These are phyloP conservation scores for Tuber aestivum DNA, from an alignment of 495 filamentous ascomycete species.

Conservation along the genomic window DNA sequence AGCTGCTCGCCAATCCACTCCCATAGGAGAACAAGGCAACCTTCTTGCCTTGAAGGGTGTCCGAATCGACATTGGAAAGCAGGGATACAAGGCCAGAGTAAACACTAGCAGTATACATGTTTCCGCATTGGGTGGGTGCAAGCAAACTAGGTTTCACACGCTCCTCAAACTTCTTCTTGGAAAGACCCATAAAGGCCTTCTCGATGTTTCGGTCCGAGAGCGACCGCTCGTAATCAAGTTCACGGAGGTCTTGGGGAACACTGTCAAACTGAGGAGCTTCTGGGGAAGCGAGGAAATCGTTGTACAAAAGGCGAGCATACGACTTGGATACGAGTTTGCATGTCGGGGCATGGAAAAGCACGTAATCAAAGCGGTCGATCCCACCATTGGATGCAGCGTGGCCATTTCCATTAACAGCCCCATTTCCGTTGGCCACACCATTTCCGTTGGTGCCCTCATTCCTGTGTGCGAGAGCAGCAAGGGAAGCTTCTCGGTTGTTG, in stretches of 20 bases:
- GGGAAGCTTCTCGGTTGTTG: conserved; percentile 68
- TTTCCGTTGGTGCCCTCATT: conserved; percentile 54
- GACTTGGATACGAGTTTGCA: conserved; percentile 98
- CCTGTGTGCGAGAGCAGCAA: conserved; percentile 45
- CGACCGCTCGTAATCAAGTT: conserved; percentile 78
- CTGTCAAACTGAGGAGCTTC: conserved; percentile 71
- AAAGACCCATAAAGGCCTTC: conserved; percentile 91
- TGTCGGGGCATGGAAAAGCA: conserved; percentile 91
- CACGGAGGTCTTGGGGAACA: conserved; percentile 76
- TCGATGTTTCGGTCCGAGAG: conserved; percentile 88
- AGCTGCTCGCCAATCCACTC: conserved; percentile 78
- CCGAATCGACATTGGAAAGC: conserved; percentile 64
- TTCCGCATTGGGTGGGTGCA: conserved; percentile 90
- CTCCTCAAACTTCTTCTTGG: conserved; percentile 91
- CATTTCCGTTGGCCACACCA: conserved; percentile 49
- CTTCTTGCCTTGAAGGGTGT: conserved; percentile 71
- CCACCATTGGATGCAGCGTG: conserved; percentile 56
- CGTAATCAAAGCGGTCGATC: conserved; percentile 90
- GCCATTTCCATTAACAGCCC: conserved; percentile 46
- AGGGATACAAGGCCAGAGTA: conserved; percentile 78
- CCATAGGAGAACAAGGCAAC: conserved; percentile 94
- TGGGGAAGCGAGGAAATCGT: conserved; percentile 82
- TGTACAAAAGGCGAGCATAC: conserved; percentile 91
- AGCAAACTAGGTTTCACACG: conserved; percentile 78
- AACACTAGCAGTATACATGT: conserved; percentile 98